phyloP scores from a whole-genome alignment of 768 basidiomycete genomes.

The Naganishia kalamii region DNA sequence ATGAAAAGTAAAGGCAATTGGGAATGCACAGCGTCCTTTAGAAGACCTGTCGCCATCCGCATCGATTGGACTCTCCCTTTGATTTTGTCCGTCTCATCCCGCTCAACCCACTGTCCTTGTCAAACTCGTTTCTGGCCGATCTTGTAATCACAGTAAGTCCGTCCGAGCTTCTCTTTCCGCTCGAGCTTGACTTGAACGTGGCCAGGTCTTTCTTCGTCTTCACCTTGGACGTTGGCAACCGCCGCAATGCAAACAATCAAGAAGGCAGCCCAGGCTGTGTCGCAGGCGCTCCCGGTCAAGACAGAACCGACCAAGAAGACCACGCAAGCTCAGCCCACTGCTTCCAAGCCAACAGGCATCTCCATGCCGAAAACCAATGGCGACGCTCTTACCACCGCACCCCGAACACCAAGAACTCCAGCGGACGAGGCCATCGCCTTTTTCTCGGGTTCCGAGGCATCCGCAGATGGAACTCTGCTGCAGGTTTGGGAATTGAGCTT shows the following conservation, averaged over 20 bases:
- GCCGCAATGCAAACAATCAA: constrained; percentile 1
- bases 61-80: no score
- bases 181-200: no score
- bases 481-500: constrained; percentile 79
- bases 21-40: no score
- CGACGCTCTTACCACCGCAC: background rate
- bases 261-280: constrained; percentile 19
- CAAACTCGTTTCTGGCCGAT: no score
- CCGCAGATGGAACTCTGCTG: constrained; percentile 46
- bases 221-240: background rate
- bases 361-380: constrained; percentile 6
- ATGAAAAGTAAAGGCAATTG: no score
- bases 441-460: constrained; percentile 58
- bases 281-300: constrained; percentile 17
- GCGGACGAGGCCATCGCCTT: constrained; percentile 88
- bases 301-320: no score
- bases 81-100: no score
- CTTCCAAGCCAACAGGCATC: constrained; percentile 11
- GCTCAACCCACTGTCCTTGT: no score
- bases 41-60: no score
- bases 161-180: background rate
- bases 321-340: no score
- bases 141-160: no score
- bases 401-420: constrained; percentile 68
- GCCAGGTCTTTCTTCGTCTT: no score